A percentile compares a stretch with the other conserved stretches of the same genome.
Conservation (phyloP, 2,329 filamentous ascomycete genomes). For the Exophiala sideris region DNA sequence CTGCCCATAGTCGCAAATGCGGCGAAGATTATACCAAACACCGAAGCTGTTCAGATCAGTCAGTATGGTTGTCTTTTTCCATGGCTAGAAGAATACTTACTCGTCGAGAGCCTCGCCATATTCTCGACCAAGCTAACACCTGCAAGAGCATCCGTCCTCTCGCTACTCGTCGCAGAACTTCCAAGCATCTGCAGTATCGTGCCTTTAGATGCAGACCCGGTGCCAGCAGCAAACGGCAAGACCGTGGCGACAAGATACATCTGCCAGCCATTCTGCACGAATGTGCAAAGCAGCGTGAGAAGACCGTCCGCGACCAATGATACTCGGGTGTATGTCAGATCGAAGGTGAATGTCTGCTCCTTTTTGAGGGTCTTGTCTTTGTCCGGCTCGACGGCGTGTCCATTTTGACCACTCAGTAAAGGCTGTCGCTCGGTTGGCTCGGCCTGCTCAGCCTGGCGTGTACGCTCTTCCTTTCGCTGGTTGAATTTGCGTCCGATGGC, state of each 20-base stretch:
- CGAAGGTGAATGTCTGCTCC: slow-evolving; percentile 54
- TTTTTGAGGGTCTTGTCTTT: slow-evolving; percentile 18
- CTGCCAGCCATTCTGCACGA: slow-evolving; percentile 63
- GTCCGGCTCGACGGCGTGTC: neutral
- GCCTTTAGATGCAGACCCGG: slow-evolving; percentile 66
- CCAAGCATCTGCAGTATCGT: slow-evolving; percentile 70
- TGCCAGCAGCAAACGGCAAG: slow-evolving; percentile 66
- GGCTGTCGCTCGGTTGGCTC: slow-evolving; percentile 14
- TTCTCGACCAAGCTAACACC: slow-evolving; percentile 70
- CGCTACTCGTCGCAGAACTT: slow-evolving; percentile 38
- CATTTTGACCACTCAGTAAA: neutral
- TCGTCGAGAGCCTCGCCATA: slow-evolving; percentile 61
- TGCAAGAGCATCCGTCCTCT: slow-evolving; percentile 64
- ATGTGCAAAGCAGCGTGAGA: slow-evolving; percentile 61
- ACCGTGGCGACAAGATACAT: slow-evolving; percentile 65
- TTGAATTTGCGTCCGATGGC: slow-evolving; percentile 38
- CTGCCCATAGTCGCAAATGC: slow-evolving; percentile 59
- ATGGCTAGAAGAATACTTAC: slow-evolving; percentile 5
- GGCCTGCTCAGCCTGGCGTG: neutral
- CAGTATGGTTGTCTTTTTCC: neutral
- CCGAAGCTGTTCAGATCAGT: slow-evolving; percentile 37
- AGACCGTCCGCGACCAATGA: slow-evolving; percentile 63
- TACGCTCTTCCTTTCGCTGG: slow-evolving; percentile 2
- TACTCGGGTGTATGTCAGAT: slow-evolving; percentile 64
- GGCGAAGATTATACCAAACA: slow-evolving; percentile 67